phyloP scores from a whole-genome alignment of 2,329 filamentous ascomycete species.

The Fusarium oligoseptatum region DNA sequence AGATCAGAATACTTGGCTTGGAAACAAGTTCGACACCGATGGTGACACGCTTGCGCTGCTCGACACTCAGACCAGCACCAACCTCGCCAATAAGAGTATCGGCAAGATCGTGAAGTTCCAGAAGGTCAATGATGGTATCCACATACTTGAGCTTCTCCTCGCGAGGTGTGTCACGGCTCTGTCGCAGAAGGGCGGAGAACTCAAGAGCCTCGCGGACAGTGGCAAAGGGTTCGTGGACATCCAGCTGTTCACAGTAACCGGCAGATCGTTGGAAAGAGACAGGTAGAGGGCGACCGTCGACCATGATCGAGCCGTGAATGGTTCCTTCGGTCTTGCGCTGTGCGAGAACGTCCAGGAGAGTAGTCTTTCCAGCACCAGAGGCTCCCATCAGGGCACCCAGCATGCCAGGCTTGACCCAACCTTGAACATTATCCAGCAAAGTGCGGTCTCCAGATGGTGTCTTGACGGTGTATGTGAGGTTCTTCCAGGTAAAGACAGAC shows the following conservation, averaged over 20 bases:
- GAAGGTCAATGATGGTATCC: constrained; percentile 79
- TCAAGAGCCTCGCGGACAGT: constrained; percentile 83
- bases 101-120: constrained; percentile 63
- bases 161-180: constrained; percentile 72
- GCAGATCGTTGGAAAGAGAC: constrained; percentile 83
- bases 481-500: constrained; percentile 80
- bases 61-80: constrained; percentile 67
- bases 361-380: constrained; percentile 88
- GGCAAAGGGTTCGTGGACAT: constrained; percentile 79
- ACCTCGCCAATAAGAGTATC: constrained; percentile 62
- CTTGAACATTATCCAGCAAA: constrained; percentile 83
- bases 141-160: constrained; percentile 82
- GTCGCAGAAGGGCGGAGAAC: constrained; percentile 81
- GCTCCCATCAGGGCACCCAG: constrained; percentile 85
- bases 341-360: constrained; percentile 84
- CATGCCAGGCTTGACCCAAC: constrained; percentile 86
- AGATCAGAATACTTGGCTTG: constrained; percentile 71
- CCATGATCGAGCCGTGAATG: constrained; percentile 79
- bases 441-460: constrained; percentile 71
- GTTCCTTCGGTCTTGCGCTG: constrained; percentile 84
- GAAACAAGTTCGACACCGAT: constrained; percentile 73
- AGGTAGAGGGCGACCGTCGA: constrained; percentile 79
- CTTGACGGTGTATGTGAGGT: constrained; percentile 77
- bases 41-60: constrained; percentile 68
- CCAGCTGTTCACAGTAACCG: constrained; percentile 85